Conservation (phyloP, 2,329 filamentous ascomycete genomes). For the Bertia moriformis region DNA sequence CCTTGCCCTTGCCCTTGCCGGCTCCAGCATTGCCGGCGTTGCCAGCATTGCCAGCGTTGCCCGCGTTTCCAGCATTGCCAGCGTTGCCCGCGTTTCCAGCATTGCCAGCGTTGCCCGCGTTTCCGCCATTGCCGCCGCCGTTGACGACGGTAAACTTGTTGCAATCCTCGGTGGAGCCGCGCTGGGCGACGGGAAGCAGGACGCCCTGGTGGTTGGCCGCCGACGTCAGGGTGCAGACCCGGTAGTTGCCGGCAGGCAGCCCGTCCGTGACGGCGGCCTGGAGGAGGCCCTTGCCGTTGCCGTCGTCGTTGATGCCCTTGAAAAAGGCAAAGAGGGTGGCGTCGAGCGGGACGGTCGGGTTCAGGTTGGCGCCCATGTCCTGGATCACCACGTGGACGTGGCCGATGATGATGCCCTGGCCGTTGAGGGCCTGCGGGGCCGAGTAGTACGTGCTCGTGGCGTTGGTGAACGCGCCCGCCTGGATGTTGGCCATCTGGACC, state of each 20-base stretch:
- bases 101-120: too few relatives aligned
- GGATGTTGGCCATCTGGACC: slow-evolving; percentile 36
- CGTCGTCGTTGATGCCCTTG: slow-evolving; percentile 51
- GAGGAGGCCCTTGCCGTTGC: slow-evolving; percentile 38
- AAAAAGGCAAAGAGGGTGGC: slow-evolving; percentile 43
- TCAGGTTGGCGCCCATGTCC: slow-evolving; percentile 32
- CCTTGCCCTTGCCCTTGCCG: slow-evolving; percentile 4
- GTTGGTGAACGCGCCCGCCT: slow-evolving; percentile 45
- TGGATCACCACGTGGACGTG: slow-evolving; percentile 47
- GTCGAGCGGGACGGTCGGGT: slow-evolving; percentile 34
- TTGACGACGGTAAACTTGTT: slow-evolving; percentile 37
- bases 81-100: too few relatives aligned
- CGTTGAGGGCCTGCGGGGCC: slow-evolving; percentile 36
- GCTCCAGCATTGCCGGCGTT: not conserved
- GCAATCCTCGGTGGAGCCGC: slow-evolving; percentile 53
- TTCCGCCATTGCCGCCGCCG: slow-evolving; percentile 10
- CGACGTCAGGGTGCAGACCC: slow-evolving; percentile 47
- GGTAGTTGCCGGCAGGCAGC: slow-evolving; percentile 47
- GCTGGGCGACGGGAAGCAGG: slow-evolving; percentile 51
- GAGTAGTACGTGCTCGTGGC: slow-evolving; percentile 44
- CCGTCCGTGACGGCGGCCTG: slow-evolving; percentile 37
- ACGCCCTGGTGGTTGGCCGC: slow-evolving; percentile 55
- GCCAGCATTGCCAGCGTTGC: not conserved
- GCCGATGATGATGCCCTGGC: slow-evolving; percentile 33
- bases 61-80: slow-evolving; percentile 7